These are phyloP conservation scores for Neoscytalidium dimidiatum DNA, from an alignment of 2,329 filamentous ascomycete species.

Conservation along the genomic window DNA sequence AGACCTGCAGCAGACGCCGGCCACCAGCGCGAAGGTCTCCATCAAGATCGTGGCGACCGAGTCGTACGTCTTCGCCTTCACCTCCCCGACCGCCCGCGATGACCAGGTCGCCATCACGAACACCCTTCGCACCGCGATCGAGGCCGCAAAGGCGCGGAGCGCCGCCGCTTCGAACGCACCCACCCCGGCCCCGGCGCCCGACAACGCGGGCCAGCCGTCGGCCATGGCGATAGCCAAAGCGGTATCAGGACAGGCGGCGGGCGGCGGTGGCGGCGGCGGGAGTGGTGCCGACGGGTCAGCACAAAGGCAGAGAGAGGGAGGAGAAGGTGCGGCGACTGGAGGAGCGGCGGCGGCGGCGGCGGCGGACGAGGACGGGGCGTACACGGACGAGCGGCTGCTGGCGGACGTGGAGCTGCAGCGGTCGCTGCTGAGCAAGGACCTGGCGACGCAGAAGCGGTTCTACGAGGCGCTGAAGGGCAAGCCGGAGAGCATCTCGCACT, in stretches of 20 bases:
- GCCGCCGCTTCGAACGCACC: conserved; percentile 40
- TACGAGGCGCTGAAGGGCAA: conserved; percentile 82
- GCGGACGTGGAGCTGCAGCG: conserved; percentile 81
- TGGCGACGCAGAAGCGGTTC: conserved; percentile 77
- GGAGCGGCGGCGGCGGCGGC: conserved; percentile 41
- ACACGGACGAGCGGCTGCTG: conserved; percentile 78
- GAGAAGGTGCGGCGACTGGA: conserved; percentile 4
- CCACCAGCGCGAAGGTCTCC: conserved; percentile 85
- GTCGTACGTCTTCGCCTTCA: conserved; percentile 87
- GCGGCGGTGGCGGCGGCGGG: conserved; percentile 51
- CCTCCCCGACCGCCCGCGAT: conserved; percentile 72
- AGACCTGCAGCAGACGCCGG: conserved; percentile 96
- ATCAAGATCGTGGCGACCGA: conserved; percentile 82
- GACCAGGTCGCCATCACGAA: conserved; percentile 88
- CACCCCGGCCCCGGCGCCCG: conserved; percentile 29
- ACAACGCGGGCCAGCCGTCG: conserved; percentile 56
- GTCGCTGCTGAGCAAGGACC: conserved; percentile 81
- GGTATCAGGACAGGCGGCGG: conserved; percentile 49
- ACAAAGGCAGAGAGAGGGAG: background rate
- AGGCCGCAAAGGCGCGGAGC: conserved; percentile 59
- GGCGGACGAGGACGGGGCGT: conserved; percentile 66
- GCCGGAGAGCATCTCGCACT: conserved; percentile 76
- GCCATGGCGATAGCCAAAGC: conserved; percentile 79
- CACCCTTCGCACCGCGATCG: conserved; percentile 74
- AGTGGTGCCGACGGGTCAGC: background rate